These are phyloP conservation scores for Lojkania enalia DNA, from an alignment of 2,329 filamentous ascomycete genomes.

Conservation along the genomic window DNA sequence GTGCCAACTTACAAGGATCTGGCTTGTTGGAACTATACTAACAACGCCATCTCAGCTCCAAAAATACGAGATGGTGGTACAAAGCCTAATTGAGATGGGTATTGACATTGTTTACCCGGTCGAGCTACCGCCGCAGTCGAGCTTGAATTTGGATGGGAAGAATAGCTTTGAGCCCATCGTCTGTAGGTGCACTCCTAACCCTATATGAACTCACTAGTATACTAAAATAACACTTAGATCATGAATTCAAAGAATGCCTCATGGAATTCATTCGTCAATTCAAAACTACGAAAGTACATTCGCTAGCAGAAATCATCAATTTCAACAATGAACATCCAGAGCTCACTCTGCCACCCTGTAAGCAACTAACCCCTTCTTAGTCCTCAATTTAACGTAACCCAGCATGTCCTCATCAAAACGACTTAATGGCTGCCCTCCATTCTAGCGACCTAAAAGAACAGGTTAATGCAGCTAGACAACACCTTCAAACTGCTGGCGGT, in stretches of 20 bases:
- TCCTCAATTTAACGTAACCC: slow-evolving; percentile 7
- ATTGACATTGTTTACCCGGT: slow-evolving; percentile 42
- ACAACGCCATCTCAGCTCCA: slow-evolving; percentile 31
- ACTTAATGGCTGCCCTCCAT: slow-evolving; percentile 39
- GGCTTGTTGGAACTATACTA: slow-evolving; percentile 11
- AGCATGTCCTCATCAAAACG: slow-evolving; percentile 41
- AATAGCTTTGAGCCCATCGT: slow-evolving; percentile 44
- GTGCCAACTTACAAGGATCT: slow-evolving; percentile 8
- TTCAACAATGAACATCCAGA: slow-evolving; percentile 44
- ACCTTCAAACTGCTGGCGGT: slow-evolving; percentile 34
- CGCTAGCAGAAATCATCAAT: slow-evolving; percentile 43
- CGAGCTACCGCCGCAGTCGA: slow-evolving; percentile 33
- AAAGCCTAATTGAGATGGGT: slow-evolving; percentile 41
- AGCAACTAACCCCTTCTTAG: background rate
- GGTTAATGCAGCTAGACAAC: slow-evolving; percentile 29
- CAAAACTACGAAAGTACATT: slow-evolving; percentile 41
- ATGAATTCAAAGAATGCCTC: slow-evolving; percentile 41
- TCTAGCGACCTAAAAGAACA: slow-evolving; percentile 27
- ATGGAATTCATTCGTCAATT: slow-evolving; percentile 41
- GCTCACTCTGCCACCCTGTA: slow-evolving; percentile 37
- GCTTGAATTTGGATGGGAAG: slow-evolving; percentile 34
- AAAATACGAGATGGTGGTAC: slow-evolving; percentile 42
- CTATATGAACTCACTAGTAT: slow-evolving; percentile 1
- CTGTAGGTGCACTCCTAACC: slow-evolving; percentile 31
- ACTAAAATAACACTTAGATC: slow-evolving; percentile 22